Conservation (phyloP, 805 yeast genomes). For the Komagataella pseudopastoris region DNA sequence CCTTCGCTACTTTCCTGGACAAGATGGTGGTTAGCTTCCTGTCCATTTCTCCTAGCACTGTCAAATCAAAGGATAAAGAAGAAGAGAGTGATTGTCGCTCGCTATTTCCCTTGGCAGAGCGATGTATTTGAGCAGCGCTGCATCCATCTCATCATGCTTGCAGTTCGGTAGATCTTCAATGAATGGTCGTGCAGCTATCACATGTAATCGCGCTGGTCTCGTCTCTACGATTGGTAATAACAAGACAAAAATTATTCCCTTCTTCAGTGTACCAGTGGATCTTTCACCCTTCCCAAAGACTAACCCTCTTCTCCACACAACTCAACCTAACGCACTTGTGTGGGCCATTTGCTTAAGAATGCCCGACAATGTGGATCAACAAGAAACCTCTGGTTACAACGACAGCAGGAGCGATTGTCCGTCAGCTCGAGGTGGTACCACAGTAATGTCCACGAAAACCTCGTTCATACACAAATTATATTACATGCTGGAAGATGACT, state of each 20-base stretch:
- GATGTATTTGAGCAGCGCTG: background rate
- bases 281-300: background rate
- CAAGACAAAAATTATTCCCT: background rate
- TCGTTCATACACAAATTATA: constrained; percentile 79
- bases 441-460: constrained; percentile 8
- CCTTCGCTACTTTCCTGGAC: background rate
- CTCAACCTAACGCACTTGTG: background rate
- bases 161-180: background rate
- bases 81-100: background rate
- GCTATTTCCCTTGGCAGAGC: too few relatives aligned
- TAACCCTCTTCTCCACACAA: background rate
- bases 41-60: background rate
- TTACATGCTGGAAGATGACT: constrained; percentile 75
- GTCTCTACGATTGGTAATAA: background rate
- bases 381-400: background rate
- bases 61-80: background rate
- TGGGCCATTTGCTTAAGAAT: background rate
- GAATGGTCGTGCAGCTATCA: background rate
- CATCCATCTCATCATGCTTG: background rate
- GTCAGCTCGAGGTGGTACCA: background rate
- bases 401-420: background rate
- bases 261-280: background rate
- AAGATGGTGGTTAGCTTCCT: background rate
- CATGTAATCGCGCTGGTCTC: background rate
- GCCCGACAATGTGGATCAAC: background rate